A percentile compares a stretch with the other conserved stretches of the same genome.
These are phyloP conservation scores for Saccharomycopsis amapae DNA, from an alignment of 805 yeast species.

Conservation along the genomic window DNA sequence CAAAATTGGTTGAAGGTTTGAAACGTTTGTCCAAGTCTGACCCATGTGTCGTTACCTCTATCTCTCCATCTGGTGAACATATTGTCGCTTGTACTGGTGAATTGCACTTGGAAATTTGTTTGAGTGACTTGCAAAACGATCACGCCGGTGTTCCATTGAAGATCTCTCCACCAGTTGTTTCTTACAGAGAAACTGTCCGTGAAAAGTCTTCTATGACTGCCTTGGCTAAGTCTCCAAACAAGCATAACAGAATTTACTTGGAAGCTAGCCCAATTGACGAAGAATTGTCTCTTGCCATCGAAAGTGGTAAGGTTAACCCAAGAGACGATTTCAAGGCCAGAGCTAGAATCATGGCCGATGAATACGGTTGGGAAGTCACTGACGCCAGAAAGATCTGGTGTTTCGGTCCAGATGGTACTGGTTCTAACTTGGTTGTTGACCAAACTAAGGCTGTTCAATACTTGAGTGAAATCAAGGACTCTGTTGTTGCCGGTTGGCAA, in stretches of 20 bases:
- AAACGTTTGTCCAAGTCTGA: conserved; percentile 99
- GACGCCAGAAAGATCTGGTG: conserved; percentile 99
- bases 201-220: conserved; percentile 93
- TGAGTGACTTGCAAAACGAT: conserved; percentile 91
- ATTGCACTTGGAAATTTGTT: conserved; percentile 97
- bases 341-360: conserved; percentile 98
- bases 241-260: conserved; percentile 99
- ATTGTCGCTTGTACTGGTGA: conserved; percentile 99
- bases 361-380: conserved; percentile 98
- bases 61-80: conserved; percentile 97
- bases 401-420: conserved; percentile 99
- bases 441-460: conserved; percentile 99
- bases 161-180: conserved; percentile 95
- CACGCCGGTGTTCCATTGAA: conserved; percentile 99
- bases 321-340: conserved; percentile 98
- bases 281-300: conserved; percentile 89
- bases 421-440: conserved; percentile 98
- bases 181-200: conserved; percentile 98
- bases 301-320: conserved; percentile 84
- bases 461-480: conserved; percentile 98
- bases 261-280: conserved; percentile 95
- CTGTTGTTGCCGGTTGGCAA: conserved; percentile 99
- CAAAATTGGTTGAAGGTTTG: conserved; percentile 99
- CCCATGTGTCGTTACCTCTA: conserved; percentile 90
- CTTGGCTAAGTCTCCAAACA: conserved; percentile 98